A percentile compares a stretch with the other conserved stretches of the same genome.
Evolutionary conservation across 1,284 basidiomycete genomes (phyloP).

Genomic region (Stereum hirsutum): DNA sequence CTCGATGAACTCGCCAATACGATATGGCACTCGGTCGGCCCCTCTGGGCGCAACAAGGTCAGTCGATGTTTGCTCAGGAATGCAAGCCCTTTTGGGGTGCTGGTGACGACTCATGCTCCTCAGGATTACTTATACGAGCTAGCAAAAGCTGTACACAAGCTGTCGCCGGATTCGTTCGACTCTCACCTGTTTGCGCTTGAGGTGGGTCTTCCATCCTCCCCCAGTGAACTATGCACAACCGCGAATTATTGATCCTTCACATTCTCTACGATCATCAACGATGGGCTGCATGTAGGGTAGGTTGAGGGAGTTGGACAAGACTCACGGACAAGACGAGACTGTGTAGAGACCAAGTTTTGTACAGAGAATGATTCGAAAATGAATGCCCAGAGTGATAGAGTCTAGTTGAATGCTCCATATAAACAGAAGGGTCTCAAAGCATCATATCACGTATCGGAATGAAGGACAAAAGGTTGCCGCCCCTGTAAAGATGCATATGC

Average conservation of each 20-base stretch:
- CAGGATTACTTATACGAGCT: slow-evolving; percentile 79
- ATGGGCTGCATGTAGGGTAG: slow-evolving; percentile 16
- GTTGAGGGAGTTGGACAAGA: slow-evolving; percentile 20
- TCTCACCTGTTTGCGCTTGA: slow-evolving; percentile 74
- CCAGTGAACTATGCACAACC: neutral
- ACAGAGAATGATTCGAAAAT: no score
- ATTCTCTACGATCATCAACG: neutral
- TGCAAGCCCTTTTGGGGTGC: neutral
- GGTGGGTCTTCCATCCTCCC: slow-evolving; percentile 18
- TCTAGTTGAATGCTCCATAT: no score
- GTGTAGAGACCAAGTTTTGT: no score
- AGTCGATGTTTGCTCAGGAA: neutral
- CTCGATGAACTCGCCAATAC: slow-evolving; percentile 54
- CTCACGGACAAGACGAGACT: neutral
- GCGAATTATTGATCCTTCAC: neutral
- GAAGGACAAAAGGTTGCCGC: no score
- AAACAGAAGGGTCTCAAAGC: no score
- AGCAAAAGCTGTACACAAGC: slow-evolving; percentile 52
- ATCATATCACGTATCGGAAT: no score
- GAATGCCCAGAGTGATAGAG: no score
- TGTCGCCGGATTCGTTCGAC: slow-evolving; percentile 70
- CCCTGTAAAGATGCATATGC: no score
- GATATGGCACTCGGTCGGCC: slow-evolving; percentile 71
- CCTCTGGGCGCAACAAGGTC: slow-evolving; percentile 80
- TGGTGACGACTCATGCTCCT: neutral